Percentiles rank a stretch among this genome's conserved stretches.
Conservation (phyloP, 2,329 filamentous ascomycete genomes). For the Colletotrichum theobromicola region DNA sequence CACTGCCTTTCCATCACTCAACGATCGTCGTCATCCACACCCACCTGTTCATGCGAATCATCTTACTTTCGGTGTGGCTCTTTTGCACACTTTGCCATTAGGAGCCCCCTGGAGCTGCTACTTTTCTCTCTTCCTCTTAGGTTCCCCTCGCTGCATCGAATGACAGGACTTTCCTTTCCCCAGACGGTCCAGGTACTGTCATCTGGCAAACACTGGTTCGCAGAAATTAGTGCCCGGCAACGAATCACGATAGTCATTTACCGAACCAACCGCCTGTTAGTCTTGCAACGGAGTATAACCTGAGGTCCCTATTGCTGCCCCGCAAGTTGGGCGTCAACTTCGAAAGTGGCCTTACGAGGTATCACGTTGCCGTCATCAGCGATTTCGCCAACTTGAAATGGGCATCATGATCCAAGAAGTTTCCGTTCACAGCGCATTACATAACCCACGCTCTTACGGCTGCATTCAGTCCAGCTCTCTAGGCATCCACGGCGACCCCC, state of each 20-base stretch:
- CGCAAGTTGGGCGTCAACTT: not conserved
- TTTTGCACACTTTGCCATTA: not conserved
- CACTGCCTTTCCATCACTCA: not conserved
- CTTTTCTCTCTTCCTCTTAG: not conserved
- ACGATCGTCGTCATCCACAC: not conserved
- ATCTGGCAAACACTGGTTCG: not conserved
- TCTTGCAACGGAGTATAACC: not conserved
- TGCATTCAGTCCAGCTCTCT: not conserved
- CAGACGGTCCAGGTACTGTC: not conserved
- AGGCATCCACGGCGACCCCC: not conserved
- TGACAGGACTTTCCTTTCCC: not conserved
- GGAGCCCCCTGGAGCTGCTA: not conserved
- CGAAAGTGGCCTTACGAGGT: not conserved
- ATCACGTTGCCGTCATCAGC: not conserved
- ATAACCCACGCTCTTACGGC: not conserved
- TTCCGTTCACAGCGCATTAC: not conserved
- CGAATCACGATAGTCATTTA: not conserved
- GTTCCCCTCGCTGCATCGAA: not conserved
- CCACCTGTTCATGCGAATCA: not conserved
- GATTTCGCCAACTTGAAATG: not conserved
- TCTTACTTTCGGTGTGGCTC: not conserved
- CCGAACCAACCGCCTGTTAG: not conserved
- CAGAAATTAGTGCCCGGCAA: not conserved
- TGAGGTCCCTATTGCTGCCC: not conserved
- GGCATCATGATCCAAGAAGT: not conserved